Base-by-base conservation (phyloP, 2,329 filamentous ascomycete genomes). In the Dryadomyces sulphureus region DNA sequence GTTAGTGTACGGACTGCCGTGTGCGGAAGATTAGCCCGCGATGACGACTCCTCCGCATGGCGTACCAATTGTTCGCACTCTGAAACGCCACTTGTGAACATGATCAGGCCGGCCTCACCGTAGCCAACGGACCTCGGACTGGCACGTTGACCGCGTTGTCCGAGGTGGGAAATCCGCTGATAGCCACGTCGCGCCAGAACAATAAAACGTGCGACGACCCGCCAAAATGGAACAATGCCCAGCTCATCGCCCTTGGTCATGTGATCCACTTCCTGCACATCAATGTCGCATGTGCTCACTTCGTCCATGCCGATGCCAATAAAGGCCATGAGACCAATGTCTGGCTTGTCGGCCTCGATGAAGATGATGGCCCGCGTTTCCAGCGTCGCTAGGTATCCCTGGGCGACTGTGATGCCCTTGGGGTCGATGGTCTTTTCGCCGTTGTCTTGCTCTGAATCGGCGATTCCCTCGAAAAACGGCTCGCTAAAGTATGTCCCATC, bases 191-290 rank as follows among this genome's bases (percentile, higher is more conserved):
- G 51, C 72, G 67, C 22, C 73, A 62, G 62, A 87, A 86, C 3
- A 88, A 56, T 53, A 87, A 56, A 54, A 79, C 84, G 56, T 84
- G 77, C 1, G 76, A 77, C 7, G 73, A 80, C 0, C 84, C 83
- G n/a, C 83, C 83, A 57, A 81, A 87, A 56, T 88, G 83, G 61
- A 88, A 88, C 81, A n/a, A 85, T 86, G 38, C 83, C 83, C 35
- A 79, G 66, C 63, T 86, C 65, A 5, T 86, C 73, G 1, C 84
- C 84, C 66, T 86, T 87, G 45, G 66, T 66, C 16, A 88, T 56
- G 45, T 70, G 68, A 57, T 86, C 70, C 0, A 80, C 81, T 55
- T 79, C 73, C 53, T 68, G 68, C 11, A 84, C 79, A 0, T 75
- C 81, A 42, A 84, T 77, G 44, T 86, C 80, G 55, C 81, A 86